Percentiles rank a stretch among this genome's conserved stretches.
phyloP scores from a whole-genome alignment of 345 rosid genomes.

The Salix suchowensis region DNA sequence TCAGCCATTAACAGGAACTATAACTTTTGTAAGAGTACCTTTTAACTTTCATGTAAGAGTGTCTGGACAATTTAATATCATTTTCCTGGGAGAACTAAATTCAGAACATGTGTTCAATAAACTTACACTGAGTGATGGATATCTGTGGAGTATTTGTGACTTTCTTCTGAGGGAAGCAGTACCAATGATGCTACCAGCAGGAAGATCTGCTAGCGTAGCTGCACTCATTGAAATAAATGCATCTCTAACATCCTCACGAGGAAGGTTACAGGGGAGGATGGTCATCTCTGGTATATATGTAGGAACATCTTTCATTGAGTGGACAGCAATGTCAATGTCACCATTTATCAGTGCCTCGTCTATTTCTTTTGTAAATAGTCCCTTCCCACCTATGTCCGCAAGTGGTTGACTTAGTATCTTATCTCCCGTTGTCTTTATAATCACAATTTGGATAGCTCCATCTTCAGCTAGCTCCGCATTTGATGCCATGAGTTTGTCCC shows the following conservation, averaged over 20 bases:
- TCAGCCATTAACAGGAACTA: neutral
- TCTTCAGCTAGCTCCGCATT: slow-evolving; percentile 80
- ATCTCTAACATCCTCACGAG: slow-evolving; percentile 94
- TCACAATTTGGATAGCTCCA: slow-evolving; percentile 83
- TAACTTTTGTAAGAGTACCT: neutral
- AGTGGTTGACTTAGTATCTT: slow-evolving; percentile 87
- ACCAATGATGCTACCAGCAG: slow-evolving; percentile 81
- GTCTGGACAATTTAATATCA: neutral
- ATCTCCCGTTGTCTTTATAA: slow-evolving; percentile 95
- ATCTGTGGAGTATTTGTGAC: slow-evolving; percentile 87
- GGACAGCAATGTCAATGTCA: slow-evolving; percentile 94
- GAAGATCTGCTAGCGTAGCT: slow-evolving; percentile 69
- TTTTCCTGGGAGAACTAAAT: neutral
- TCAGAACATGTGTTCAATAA: neutral
- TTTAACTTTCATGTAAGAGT: neutral
- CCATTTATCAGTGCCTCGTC: slow-evolving; percentile 84
- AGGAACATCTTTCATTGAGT: slow-evolving; percentile 98
- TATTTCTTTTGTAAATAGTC: slow-evolving; percentile 91
- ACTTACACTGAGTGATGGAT: slow-evolving; percentile 69
- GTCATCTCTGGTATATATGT: slow-evolving; percentile 86
- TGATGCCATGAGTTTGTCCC: slow-evolving; percentile 62
- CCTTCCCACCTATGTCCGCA: slow-evolving; percentile 98
- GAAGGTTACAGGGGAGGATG: slow-evolving; percentile 79
- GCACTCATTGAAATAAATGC: slow-evolving; percentile 71
- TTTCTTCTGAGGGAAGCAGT: slow-evolving; percentile 97